A percentile compares a stretch with the other conserved stretches of the same genome.
These are phyloP conservation scores for Rutstroemia sp. DNA, from an alignment of 2,329 filamentous ascomycete species.

Conservation along the genomic window DNA sequence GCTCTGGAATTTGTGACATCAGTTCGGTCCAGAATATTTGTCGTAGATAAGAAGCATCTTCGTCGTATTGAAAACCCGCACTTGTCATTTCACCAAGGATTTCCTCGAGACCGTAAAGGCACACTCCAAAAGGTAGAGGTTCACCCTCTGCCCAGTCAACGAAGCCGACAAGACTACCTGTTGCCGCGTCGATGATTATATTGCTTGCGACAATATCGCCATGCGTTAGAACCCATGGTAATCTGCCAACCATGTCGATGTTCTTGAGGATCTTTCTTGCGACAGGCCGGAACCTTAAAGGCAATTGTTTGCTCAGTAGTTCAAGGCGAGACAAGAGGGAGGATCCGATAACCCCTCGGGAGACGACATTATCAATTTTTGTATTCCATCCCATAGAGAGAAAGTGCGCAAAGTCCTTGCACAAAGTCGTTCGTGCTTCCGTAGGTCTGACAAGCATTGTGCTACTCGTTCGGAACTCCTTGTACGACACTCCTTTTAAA, in stretches of 20 bases:
- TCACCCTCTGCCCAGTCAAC: slow-evolving; percentile 61
- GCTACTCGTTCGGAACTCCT: slow-evolving; percentile 27
- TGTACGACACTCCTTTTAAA: slow-evolving; percentile 33
- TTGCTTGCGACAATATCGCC: slow-evolving; percentile 53
- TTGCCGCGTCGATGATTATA: slow-evolving; percentile 41
- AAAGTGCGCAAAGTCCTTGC: slow-evolving; percentile 36
- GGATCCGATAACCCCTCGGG: slow-evolving; percentile 33
- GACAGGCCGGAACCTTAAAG: slow-evolving; percentile 25
- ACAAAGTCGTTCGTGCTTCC: slow-evolving; percentile 27
- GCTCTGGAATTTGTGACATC: slow-evolving; percentile 31
- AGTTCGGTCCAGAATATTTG: slow-evolving; percentile 41
- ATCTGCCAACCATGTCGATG: slow-evolving; percentile 32
- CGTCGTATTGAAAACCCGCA: slow-evolving; percentile 35
- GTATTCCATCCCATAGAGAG: slow-evolving; percentile 34
- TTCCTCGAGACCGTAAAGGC: slow-evolving; percentile 54
- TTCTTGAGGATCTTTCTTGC: slow-evolving; percentile 21
- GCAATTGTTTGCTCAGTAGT: slow-evolving; percentile 32
- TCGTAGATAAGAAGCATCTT: slow-evolving; percentile 37
- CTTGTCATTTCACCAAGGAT: slow-evolving; percentile 42
- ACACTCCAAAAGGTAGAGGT: slow-evolving; percentile 50
- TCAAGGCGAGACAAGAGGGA: slow-evolving; percentile 36
- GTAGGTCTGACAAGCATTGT: not conserved
- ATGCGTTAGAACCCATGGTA: slow-evolving; percentile 52
- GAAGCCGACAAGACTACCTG: slow-evolving; percentile 42
- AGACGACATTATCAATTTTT: not conserved